These are phyloP conservation scores for Boeremia exigua DNA, from an alignment of 2,329 filamentous ascomycete genomes.

Conservation along the genomic window DNA sequence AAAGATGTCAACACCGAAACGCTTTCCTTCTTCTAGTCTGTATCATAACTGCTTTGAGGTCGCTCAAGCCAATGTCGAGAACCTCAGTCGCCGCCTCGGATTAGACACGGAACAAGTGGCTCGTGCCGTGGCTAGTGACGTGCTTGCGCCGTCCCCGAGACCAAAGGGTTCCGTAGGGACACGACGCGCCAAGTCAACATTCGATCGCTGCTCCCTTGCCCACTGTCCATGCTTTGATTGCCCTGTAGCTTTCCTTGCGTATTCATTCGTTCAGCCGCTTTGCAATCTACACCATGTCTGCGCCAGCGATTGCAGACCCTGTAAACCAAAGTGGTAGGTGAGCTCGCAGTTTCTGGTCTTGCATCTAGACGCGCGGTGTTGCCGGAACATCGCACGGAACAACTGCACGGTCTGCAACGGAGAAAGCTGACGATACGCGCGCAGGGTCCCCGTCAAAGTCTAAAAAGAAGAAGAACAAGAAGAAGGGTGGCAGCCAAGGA, in stretches of 20 bases:
- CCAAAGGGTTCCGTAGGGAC: conserved; percentile 30
- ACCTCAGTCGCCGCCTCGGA: background rate
- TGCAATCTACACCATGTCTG: conserved; percentile 35
- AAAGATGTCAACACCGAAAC: background rate
- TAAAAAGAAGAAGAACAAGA: conserved; percentile 51
- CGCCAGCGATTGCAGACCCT: conserved; percentile 34
- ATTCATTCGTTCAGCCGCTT: background rate
- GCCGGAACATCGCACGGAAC: background rate
- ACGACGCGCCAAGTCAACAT: conserved; percentile 47
- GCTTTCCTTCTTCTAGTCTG: background rate
- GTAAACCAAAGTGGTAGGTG: conserved; percentile 46
- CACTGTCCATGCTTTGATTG: conserved; percentile 18
- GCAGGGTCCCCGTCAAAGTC: conserved; percentile 43
- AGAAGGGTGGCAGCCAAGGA: conserved; percentile 34
- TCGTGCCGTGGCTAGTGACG: conserved; percentile 33
- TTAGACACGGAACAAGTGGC: conserved; percentile 15
- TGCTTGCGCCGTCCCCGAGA: conserved; percentile 34
- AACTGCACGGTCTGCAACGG: background rate
- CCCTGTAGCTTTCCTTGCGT: conserved; percentile 8
- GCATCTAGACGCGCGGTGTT: conserved; percentile 9
- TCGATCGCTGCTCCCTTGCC: conserved; percentile 32
- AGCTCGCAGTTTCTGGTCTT: conserved; percentile 31
- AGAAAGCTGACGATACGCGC: conserved; percentile 22
- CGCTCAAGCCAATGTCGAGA: background rate
- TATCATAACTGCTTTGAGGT: background rate